Evolutionary conservation across 2,329 filamentous ascomycete species (phyloP), one percentile per base, ranked within the genome.

Genomic region (Talaromyces atroroseus): DNA sequence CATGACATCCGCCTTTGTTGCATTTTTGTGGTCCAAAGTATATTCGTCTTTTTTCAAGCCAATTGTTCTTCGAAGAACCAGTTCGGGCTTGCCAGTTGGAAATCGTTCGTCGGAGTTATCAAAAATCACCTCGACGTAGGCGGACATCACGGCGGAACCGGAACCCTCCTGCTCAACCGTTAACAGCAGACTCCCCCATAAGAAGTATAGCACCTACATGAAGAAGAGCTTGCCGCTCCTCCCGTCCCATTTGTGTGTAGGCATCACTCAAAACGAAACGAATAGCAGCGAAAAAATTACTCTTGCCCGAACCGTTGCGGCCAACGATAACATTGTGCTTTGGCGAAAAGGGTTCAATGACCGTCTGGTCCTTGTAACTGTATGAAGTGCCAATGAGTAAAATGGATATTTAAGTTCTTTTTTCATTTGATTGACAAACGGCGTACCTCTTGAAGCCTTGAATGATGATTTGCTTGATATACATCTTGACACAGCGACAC

Each of bases 391-490:
- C 18, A 29, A 18, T 29, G 20, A 20, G 5, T 5, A 1, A 16
- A 23, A 10, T 16, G 1, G 7, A 52, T 58, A 18, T 59, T 40
- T 44, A 12, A 1, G 8, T 8, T 3, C 45, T 14, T 36, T 36
- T 34, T 34, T 34, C 29, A 3, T 5, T 21, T n/a, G 20, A 23
- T 8, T 10, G n/a, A 26, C 21, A 40, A 38, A 64, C 24, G 47
- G 2, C n/a, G 18, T 74, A 95, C 91, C 91, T 96, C 78, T 99
- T 99, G 79, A 99, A 99, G 85, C 94, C 94, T 75, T 99, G 94
- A 71, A 99, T 97, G 74, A 96, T 97, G 74, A 97, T 96, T 79
- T 99, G 94, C 76, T 99, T 99, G 82, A 99, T 96, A 80, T 95
- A 94, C 92, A 96, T 96, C 65, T 71, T 80, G 72, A 62, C 60